Evolutionary conservation across 768 basidiomycete genomes (phyloP), one percentile per base, ranked within the genome.

Genomic region (Phylloporus scabripes): DNA sequence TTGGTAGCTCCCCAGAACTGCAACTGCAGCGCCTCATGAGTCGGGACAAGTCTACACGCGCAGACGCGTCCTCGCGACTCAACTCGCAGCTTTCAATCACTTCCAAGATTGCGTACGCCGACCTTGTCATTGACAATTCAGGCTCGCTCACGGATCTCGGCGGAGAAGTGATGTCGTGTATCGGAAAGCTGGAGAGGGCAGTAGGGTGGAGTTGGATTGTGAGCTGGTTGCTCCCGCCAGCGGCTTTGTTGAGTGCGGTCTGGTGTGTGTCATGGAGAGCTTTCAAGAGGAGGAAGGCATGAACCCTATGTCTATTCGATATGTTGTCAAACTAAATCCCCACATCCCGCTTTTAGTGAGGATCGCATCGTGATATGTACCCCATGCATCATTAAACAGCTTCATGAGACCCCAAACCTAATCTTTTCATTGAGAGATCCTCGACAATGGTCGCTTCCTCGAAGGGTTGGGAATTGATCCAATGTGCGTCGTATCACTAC

Each of bases 101-200:
- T 0, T 73, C 81, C 31, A 99, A 98, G 64, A 72, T 92, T 5
- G 59, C 71, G n/a, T 93, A 89, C 53, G 94, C 92, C 4, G 91
- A 94, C 61, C 62, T 81, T 45, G 82, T 96, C 42, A 63, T 98
- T 28, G 93, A 97, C 69, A 98, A 98, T 64, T 90, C 89, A 6
- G 91, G 92, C 1, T 74, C 84, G 0, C 70, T 72, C 7, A 65
- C 75, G 31, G 91, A 93, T 50, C 72, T 97, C 9, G 73, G 83
- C 31, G 75, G 76, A 21, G 60, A 68, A 26, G 59, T 62, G 38
- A 54, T 52, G 67, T 48, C 51, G 52, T 65, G 87, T 63, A 52
- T 82, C 7, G 60, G 61, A 38, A 64, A 60, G 44, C 52, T 81
- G 8, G 70, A 76, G 44, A 71, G 68, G 33, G 69, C 74, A 15